These are phyloP conservation scores for Suillus fuscotomentosus DNA, from an alignment of 768 basidiomycete species.

Conservation along the genomic window DNA sequence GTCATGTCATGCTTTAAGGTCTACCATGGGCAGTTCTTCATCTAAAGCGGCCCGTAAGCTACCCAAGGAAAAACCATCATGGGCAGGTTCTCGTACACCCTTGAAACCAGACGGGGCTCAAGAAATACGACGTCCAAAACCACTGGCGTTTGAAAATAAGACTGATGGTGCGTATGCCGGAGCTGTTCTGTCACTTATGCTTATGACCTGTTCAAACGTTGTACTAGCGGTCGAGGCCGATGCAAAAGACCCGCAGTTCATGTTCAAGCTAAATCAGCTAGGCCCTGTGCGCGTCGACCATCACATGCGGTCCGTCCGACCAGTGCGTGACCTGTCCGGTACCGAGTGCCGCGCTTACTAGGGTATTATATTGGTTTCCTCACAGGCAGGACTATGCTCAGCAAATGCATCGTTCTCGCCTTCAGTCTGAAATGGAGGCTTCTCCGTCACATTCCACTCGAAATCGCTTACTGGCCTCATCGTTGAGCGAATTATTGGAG, in stretches of 20 bases:
- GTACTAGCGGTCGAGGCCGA: constrained; percentile 58
- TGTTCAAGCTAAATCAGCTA: constrained; percentile 60
- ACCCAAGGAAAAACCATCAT: constrained; percentile 48
- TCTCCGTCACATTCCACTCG: constrained; percentile 35
- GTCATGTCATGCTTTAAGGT: not conserved
- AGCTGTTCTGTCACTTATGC: not conserved
- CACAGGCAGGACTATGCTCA: constrained; percentile 32
- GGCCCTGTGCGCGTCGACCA: constrained; percentile 74
- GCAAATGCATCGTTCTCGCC: constrained; percentile 51
- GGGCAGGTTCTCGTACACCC: constrained; percentile 46
- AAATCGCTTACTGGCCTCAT: constrained; percentile 55
- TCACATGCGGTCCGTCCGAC: constrained; percentile 47
- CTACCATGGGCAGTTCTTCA: constrained; percentile 54
- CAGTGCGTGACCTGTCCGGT: constrained; percentile 35
- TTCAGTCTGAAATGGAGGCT: constrained; percentile 56
- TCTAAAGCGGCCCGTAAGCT: constrained; percentile 62
- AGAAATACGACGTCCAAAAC: constrained; percentile 14
- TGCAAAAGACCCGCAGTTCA: constrained; percentile 68
- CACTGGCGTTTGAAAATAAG: constrained; percentile 50
- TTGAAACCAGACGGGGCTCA: constrained; percentile 8
- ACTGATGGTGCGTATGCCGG: constrained; percentile 46
- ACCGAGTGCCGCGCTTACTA: not conserved
- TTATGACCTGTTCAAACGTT: not conserved
- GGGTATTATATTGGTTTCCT: not conserved
- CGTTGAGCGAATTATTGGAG: constrained; percentile 59